Percentiles rank a stretch among this genome's conserved stretches.
phyloP scores from a whole-genome alignment of 805 yeast species.

The Danielia reshetovae region DNA sequence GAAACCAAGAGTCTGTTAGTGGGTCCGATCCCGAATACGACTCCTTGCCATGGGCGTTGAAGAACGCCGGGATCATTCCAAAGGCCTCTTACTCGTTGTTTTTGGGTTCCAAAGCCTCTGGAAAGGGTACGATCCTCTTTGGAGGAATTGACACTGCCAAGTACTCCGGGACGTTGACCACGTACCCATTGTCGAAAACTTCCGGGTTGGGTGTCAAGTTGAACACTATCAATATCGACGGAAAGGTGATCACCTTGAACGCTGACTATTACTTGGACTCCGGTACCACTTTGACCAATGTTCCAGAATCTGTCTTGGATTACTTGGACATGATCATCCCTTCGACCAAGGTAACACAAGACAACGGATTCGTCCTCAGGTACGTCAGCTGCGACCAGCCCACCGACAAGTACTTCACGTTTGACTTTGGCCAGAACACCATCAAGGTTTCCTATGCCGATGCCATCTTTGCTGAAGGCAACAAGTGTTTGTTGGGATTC shows the following conservation, averaged over 20 bases:
- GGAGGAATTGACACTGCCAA: slow-evolving; percentile 32
- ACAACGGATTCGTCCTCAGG: slow-evolving; percentile 4
- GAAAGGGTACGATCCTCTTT: slow-evolving; percentile 21
- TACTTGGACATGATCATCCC: slow-evolving; percentile 5
- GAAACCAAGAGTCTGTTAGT: slow-evolving; percentile 8
- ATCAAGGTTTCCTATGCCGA: slow-evolving; percentile 9
- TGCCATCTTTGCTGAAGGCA: slow-evolving; percentile 7
- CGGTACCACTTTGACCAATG: slow-evolving; percentile 13
- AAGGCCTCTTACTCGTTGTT: slow-evolving; percentile 12
- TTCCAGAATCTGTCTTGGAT: slow-evolving; percentile 5
- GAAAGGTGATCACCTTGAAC: slow-evolving; percentile 2
- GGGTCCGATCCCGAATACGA: no score
- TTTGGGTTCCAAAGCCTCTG: slow-evolving; percentile 9
- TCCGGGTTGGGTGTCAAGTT: slow-evolving; percentile 6
- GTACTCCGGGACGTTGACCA: slow-evolving; percentile 16
- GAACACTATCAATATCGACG: slow-evolving; percentile 6
- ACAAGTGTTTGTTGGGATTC: slow-evolving; percentile 10
- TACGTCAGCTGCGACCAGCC: slow-evolving; percentile 13
- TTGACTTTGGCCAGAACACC: slow-evolving; percentile 10
- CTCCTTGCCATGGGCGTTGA: slow-evolving; percentile 7
- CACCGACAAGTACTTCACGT: slow-evolving; percentile 9
- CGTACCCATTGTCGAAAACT: slow-evolving; percentile 1
- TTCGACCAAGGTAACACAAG: not conserved
- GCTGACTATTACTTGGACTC: slow-evolving; percentile 9
- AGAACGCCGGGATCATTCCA: slow-evolving; percentile 3